A percentile compares a stretch with the other conserved stretches of the same genome.
These are phyloP conservation scores for Takashimella tepidaria DNA, from an alignment of 1,284 basidiomycete species.

Conservation along the genomic window DNA sequence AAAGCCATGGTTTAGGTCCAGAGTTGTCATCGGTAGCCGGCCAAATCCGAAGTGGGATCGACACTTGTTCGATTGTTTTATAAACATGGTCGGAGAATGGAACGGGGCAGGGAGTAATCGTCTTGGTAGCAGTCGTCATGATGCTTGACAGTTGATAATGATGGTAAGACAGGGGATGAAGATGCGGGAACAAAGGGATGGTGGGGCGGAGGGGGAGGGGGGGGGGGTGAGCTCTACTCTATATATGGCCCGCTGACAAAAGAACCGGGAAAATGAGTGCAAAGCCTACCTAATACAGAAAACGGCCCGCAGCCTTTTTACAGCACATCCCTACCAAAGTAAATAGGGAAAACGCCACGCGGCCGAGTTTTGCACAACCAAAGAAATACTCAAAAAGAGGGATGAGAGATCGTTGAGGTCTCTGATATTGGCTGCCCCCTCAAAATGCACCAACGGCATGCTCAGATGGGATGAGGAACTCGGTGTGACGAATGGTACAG, in stretches of 20 bases:
- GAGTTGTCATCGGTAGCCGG: constrained; percentile 3
- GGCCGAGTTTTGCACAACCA: background rate
- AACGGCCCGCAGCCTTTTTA: too few species aligned
- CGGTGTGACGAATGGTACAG: too few species aligned
- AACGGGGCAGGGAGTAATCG: constrained; percentile 12
- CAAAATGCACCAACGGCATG: too few species aligned
- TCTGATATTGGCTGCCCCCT: too few species aligned
- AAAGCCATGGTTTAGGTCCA: constrained; percentile 15
- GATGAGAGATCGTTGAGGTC: too few species aligned
- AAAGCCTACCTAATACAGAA: too few species aligned
- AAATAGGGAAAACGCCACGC: background rate
- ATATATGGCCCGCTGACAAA: background rate
- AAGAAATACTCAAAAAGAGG: too few species aligned
- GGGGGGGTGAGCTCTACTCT: too few species aligned
- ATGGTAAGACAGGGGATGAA: background rate
- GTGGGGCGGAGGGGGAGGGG: too few species aligned
- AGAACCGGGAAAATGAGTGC: too few species aligned
- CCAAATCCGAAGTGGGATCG: constrained; percentile 25
- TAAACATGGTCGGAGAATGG: constrained; percentile 25
- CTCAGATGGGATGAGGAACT: too few species aligned
- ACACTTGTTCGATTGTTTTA: constrained; percentile 17
- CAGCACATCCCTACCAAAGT: too few species aligned
- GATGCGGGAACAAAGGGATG: background rate
- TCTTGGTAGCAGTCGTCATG: constrained; percentile 1
- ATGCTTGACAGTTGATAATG: background rate